These are phyloP conservation scores for Neonothopanus nambi DNA, from an alignment of 1,284 basidiomycete species.

Conservation along the genomic window DNA sequence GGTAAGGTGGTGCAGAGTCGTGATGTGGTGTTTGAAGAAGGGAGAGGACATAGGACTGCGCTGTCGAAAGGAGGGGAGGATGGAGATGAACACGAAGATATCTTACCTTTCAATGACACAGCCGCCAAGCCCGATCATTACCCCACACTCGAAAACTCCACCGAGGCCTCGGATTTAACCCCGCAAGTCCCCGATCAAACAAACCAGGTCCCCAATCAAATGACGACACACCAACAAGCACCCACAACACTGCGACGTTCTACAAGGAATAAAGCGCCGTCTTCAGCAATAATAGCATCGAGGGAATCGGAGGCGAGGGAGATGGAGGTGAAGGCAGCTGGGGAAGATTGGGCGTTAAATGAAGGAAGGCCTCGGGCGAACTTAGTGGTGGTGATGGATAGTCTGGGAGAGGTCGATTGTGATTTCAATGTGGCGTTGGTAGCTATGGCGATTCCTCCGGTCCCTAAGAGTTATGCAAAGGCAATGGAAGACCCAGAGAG, in stretches of 20 bases:
- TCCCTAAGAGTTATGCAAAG: slow-evolving; percentile 16
- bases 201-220: not conserved
- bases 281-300: not conserved
- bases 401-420: slow-evolving; percentile 6
- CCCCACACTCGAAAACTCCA: not conserved
- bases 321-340: not conserved
- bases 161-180: not conserved
- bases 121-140: not conserved
- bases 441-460: not conserved
- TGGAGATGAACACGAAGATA: slow-evolving; percentile 1
- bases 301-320: not conserved
- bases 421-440: not conserved
- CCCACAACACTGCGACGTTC: no score
- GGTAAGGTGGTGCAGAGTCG: slow-evolving; percentile 13
- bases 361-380: not conserved
- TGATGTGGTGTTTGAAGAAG: slow-evolving; percentile 30
- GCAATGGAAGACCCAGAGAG: slow-evolving; percentile 20
- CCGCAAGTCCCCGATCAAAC: not conserved
- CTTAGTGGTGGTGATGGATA: not conserved
- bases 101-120: not conserved
- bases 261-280: no score
- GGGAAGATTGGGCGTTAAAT: not conserved
- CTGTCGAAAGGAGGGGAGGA: slow-evolving; percentile 9
- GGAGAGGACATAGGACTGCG: slow-evolving; percentile 12
- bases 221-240: not conserved